These are phyloP conservation scores for Globisporangium recalcitrans DNA, from an alignment of 352 stramenopile genomes.

Conservation along the genomic window DNA sequence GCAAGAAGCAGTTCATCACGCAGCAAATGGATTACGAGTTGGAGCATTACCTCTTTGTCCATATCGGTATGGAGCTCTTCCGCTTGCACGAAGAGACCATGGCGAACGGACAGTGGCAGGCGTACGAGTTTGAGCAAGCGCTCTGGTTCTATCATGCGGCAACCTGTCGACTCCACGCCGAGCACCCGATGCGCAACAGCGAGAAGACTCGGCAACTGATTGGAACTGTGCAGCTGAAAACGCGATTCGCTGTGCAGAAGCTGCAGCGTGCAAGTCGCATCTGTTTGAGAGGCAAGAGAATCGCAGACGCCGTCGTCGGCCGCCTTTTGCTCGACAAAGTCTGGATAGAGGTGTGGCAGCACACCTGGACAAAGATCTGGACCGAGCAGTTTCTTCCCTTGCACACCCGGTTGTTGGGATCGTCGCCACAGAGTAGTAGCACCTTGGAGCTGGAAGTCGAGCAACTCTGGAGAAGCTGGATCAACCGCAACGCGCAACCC, in stretches of 20 bases:
- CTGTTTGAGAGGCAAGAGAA: slow-evolving; percentile 12
- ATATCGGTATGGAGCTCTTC: slow-evolving; percentile 39
- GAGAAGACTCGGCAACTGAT: slow-evolving; percentile 38
- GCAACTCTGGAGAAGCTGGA: slow-evolving; percentile 14
- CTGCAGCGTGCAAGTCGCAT: slow-evolving; percentile 32
- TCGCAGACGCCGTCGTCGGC: slow-evolving; percentile 11
- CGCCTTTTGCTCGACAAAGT: slow-evolving; percentile 19
- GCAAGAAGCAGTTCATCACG: slow-evolving; percentile 51
- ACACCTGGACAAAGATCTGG: slow-evolving; percentile 16
- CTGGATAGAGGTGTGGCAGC: slow-evolving; percentile 14
- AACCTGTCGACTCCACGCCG: slow-evolving; percentile 28
- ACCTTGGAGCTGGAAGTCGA: slow-evolving; percentile 15
- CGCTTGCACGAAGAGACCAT: slow-evolving; percentile 43
- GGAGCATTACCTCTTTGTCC: slow-evolving; percentile 44
- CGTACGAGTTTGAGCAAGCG: slow-evolving; percentile 54
- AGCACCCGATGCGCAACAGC: slow-evolving; percentile 55
- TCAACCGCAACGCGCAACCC: not conserved
- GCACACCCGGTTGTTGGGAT: not conserved
- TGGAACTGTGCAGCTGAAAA: slow-evolving; percentile 30
- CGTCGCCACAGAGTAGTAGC: not conserved
- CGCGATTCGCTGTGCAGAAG: slow-evolving; percentile 29
- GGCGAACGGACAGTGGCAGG: slow-evolving; percentile 47
- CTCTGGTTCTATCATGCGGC: slow-evolving; percentile 58
- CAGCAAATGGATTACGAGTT: slow-evolving; percentile 60
- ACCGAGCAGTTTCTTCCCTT: not conserved